phyloP scores from a whole-genome alignment of 129 eudicot species.

The Chrysanthemum lavandulifolium region DNA sequence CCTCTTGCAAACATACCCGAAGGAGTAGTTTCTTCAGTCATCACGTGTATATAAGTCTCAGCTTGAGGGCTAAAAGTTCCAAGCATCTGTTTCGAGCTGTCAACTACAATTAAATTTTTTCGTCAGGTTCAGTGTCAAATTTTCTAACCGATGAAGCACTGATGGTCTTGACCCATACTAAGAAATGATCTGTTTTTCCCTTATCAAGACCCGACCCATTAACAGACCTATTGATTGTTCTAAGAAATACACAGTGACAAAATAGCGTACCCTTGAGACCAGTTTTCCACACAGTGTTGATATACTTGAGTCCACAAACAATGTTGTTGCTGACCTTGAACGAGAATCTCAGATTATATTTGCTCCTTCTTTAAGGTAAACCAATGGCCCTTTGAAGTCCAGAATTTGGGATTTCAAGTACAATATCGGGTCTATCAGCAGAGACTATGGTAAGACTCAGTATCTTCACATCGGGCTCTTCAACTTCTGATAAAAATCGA shows the following conservation, averaged over 20 bases:
- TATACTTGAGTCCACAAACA: constrained; percentile 76
- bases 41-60: constrained; percentile 55
- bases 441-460: constrained; percentile 55
- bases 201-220: constrained; percentile 1
- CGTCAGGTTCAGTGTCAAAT: constrained; percentile 5
- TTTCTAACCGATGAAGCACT: constrained; percentile 3
- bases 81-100: constrained; percentile 63
- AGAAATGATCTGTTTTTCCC: neutral
- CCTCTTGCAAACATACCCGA: constrained; percentile 66
- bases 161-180: neutral
- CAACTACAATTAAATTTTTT: constrained; percentile 35
- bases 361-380: constrained; percentile 80
- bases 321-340: constrained; percentile 68
- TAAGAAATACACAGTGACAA: neutral
- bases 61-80: constrained; percentile 72
- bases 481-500: constrained; percentile 34
- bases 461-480: constrained; percentile 74
- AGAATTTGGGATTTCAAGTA: constrained; percentile 59
- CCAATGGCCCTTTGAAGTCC: constrained; percentile 67
- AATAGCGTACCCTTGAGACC: constrained; percentile 61
- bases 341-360: constrained; percentile 51
- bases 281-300: constrained; percentile 69
- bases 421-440: constrained; percentile 53
- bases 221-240: constrained; percentile 1
- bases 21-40: constrained; percentile 62